Evolutionary conservation across 805 yeast species (phyloP).

Genomic region (Yamadazyma takamatsuzukensis): DNA sequence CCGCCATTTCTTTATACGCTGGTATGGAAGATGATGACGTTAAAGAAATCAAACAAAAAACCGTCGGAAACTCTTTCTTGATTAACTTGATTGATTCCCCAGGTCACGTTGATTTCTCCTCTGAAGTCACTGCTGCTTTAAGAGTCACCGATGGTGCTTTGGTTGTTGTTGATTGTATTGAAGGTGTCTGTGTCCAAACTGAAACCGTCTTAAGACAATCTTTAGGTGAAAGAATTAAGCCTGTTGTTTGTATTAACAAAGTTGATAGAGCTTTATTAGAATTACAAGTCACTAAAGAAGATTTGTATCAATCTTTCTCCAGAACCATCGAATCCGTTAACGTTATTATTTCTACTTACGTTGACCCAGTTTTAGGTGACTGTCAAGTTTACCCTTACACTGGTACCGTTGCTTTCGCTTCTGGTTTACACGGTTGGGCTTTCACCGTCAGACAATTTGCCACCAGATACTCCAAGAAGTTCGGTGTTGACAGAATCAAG

Average conservation of each 20-base stretch:
- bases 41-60: conserved; percentile 87
- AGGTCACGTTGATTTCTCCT: conserved; percentile 99
- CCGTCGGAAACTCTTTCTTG: conserved; percentile 91
- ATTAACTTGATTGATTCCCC: conserved; percentile 99
- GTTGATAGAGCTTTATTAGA: conserved; percentile 99
- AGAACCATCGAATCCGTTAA: conserved; percentile 99
- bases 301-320: conserved; percentile 94
- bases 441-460: conserved; percentile 99
- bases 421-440: conserved; percentile 99
- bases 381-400: conserved; percentile 97
- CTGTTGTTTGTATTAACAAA: conserved; percentile 97
- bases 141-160: conserved; percentile 99
- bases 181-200: conserved; percentile 99
- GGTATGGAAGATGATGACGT: conserved; percentile 82
- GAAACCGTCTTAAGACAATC: conserved; percentile 99
- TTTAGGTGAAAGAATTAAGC: conserved; percentile 98
- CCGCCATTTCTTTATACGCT: conserved; percentile 95
- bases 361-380: conserved; percentile 89
- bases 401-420: conserved; percentile 99
- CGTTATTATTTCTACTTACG: conserved; percentile 95
- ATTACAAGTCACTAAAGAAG: conserved; percentile 98
- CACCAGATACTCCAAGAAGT: conserved; percentile 95
- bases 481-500: conserved; percentile 97
- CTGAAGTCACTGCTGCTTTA: conserved; percentile 99
- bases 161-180: conserved; percentile 98